Evolutionary conservation across 345 rosid genomes (phyloP).

Genomic region (Melaleuca alternifolia): DNA sequence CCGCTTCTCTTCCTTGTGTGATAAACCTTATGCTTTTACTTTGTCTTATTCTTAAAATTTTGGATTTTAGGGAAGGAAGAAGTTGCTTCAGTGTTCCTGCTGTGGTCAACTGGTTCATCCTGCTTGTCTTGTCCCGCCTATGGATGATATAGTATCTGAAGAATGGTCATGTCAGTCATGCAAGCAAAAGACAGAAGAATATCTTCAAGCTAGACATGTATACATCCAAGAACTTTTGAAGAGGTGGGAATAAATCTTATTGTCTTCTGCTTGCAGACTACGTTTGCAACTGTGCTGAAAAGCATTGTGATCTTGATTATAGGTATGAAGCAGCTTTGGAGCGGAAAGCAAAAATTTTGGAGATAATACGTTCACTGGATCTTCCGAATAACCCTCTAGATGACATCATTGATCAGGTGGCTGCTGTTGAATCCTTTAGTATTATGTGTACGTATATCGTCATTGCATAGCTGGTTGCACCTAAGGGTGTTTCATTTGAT

Average conservation of each 20-base stretch:
- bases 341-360: constrained; percentile 81
- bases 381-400: constrained; percentile 98
- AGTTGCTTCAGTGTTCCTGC: constrained; percentile 86
- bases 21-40: background rate
- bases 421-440: background rate
- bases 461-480: background rate
- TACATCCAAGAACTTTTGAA: constrained; percentile 60
- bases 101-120: constrained; percentile 89
- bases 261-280: background rate
- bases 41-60: background rate
- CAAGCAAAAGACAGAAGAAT: constrained; percentile 95
- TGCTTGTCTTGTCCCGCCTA: constrained; percentile 79
- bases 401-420: constrained; percentile 93
- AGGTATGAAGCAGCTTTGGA: constrained; percentile 87
- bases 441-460: background rate
- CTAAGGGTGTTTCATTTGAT: background rate
- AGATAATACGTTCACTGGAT: constrained; percentile 75
- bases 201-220: constrained; percentile 54
- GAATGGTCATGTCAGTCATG: constrained; percentile 94
- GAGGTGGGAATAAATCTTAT: constrained; percentile 29
- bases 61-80: constrained; percentile 68
- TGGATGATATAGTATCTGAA: constrained; percentile 52
- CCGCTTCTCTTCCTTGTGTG: background rate
- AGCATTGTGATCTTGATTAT: background rate
- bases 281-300: background rate